Evolutionary conservation across 495 filamentous ascomycete genomes (phyloP), one percentile per base, ranked within the genome.

Genomic region (Penicillium angulare): DNA sequence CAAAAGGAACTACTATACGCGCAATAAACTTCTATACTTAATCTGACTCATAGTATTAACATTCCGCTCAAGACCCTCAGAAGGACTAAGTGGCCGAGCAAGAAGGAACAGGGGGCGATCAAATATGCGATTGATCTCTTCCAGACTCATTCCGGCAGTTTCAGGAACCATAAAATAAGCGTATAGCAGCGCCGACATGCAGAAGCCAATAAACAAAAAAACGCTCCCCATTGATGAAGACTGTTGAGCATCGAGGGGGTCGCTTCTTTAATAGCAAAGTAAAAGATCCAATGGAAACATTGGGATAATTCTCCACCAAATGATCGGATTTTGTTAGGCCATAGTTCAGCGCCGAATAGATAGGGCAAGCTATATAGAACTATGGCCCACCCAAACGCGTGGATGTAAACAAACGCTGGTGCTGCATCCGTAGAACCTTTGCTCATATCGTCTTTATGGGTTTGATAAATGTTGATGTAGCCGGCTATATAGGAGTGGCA

Each of bases 161-260:
- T 57, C 55, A 34, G 55, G 55, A 13, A 57, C 33, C 69, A 68
- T 34, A 78, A 64, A 44, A 85, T 86, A 59, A 3, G 39, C 33
- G 36, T 55, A 59, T 15, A 55, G 6, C 7, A 55, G 27, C 2
- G 47, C 48, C 5, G 42, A 17, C 18, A 40, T 15, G 24, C 47
- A 51, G n/a, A 17, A 59, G 7, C 33, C 56, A 23, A 43, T 47
- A 41, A 61, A 56, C 16, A 61, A 43, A 61, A 21, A 43, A 61
- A 61, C 0, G 57, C 57, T n/a, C 57, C 57, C 53, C 53, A 61
- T 2, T 61, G n/a, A 40, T 56, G 16, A 7, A 38, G 36, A 2
- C 29, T n/a, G 2, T 20, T 18, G 1, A 61, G 50, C 9, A 61
- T 20, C 2, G 56, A 55, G 10, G 57, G 53, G 3, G 21, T 31